Conservation (phyloP, 208 protist species). For the Vickermania spadyakhi region DNA sequence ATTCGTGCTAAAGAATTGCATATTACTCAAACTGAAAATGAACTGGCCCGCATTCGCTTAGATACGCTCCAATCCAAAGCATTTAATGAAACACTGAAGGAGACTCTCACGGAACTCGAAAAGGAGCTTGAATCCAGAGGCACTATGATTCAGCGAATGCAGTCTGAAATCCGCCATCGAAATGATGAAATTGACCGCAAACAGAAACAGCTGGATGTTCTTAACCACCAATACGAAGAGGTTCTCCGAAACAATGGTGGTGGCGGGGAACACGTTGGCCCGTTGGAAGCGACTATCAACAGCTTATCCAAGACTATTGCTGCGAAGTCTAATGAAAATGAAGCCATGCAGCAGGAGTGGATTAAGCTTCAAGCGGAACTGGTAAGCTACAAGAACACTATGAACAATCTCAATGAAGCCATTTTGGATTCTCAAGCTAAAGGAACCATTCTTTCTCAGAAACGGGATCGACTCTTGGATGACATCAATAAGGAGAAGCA, state of each 20-base stretch:
- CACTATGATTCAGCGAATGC: constrained; percentile 89
- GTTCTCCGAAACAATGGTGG: constrained; percentile 52
- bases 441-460: constrained; percentile 87
- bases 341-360: constrained; percentile 93
- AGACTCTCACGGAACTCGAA: constrained; percentile 78
- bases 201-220: constrained; percentile 92
- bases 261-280: constrained; percentile 87
- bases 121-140: constrained; percentile 88
- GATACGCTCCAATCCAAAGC: constrained; percentile 91
- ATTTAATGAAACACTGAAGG: constrained; percentile 89
- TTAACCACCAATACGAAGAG: constrained; percentile 93
- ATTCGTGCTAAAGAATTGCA: constrained; percentile 92
- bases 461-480: constrained; percentile 73
- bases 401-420: constrained; percentile 77
- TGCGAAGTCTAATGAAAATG: constrained; percentile 83
- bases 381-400: constrained; percentile 87
- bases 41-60: constrained; percentile 91
- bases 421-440: constrained; percentile 84
- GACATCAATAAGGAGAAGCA: constrained; percentile 68
- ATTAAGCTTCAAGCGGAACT: constrained; percentile 93
- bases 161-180: constrained; percentile 90
- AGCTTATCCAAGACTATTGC: constrained; percentile 91
- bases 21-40: constrained; percentile 93
- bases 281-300: constrained; percentile 93
- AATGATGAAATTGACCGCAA: constrained; percentile 96